Evolutionary conservation across 495 filamentous ascomycete genomes (phyloP).

Genomic region (Aspergillus wentii): DNA sequence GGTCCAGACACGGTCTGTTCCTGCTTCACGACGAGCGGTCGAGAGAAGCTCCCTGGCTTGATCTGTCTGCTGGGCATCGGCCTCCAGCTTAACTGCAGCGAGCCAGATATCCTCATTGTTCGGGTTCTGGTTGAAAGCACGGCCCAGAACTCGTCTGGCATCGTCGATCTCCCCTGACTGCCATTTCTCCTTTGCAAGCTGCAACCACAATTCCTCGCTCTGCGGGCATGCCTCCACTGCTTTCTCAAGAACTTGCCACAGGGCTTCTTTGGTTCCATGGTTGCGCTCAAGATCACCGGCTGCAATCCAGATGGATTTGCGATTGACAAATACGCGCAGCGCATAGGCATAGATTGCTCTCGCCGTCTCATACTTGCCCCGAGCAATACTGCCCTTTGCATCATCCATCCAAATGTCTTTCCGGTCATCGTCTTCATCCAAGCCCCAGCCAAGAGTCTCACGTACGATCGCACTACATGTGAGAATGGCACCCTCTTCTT

Average conservation of each 20-base stretch:
- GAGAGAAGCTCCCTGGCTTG: constrained; percentile 76
- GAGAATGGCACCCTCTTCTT: constrained; percentile 82
- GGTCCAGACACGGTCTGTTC: constrained; percentile 95
- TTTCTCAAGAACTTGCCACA: constrained; percentile 84
- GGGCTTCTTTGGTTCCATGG: constrained; percentile 77
- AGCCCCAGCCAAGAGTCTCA: constrained; percentile 86
- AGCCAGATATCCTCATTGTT: constrained; percentile 98
- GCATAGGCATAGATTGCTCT: constrained; percentile 91
- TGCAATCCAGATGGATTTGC: constrained; percentile 78
- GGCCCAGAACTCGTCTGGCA: constrained; percentile 73
- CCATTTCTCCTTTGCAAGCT: constrained; percentile 92
- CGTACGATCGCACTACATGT: constrained; percentile 85
- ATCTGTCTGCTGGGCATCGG: constrained; percentile 73
- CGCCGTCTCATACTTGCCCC: constrained; percentile 82
- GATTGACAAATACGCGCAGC: constrained; percentile 78
- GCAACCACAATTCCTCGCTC: constrained; percentile 90
- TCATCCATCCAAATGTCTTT: constrained; percentile 96
- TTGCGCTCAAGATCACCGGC: constrained; percentile 88
- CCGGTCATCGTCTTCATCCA: constrained; percentile 96
- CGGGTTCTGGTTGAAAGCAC: constrained; percentile 87
- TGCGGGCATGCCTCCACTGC: constrained; percentile 89
- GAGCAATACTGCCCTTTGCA: constrained; percentile 68
- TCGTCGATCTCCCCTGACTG: constrained; percentile 79
- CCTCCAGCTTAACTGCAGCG: constrained; percentile 90
- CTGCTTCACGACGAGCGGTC: constrained; percentile 76